Conservation (phyloP, 2,329 filamentous ascomycete genomes). For the Ilyonectria robusta region DNA sequence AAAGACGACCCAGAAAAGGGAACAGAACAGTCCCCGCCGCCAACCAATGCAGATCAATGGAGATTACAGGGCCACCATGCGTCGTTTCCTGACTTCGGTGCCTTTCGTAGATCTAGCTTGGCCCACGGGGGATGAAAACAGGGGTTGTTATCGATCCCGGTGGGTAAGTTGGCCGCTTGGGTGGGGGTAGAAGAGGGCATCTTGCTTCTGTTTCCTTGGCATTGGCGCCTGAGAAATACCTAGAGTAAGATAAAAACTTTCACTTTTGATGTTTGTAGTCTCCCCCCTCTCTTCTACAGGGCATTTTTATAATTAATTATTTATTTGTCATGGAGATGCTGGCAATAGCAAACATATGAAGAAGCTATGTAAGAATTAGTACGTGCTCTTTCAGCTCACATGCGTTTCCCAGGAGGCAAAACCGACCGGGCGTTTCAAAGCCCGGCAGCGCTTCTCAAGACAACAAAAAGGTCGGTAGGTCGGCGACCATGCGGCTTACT, state of each 20-base stretch:
- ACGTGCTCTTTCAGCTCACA: conserved; percentile 11
- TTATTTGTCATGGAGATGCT: not conserved
- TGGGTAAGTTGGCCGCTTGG: not conserved
- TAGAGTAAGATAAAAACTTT: not conserved
- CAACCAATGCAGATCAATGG: conserved; percentile 37
- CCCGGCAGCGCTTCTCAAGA: conserved; percentile 20
- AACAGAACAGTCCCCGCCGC: conserved; percentile 13
- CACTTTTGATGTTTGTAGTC: not conserved
- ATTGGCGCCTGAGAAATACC: not conserved
- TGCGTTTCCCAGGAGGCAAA: conserved; percentile 22
- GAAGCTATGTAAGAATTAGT: not conserved
- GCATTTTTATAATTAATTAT: not conserved
- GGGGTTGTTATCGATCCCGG: conserved; percentile 1
- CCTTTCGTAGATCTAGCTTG: conserved; percentile 21
- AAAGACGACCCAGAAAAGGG: conserved; percentile 23
- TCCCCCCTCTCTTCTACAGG: not conserved
- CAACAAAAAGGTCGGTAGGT: conserved; percentile 15
- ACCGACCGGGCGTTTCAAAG: conserved; percentile 43
- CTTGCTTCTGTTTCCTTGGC: not conserved
- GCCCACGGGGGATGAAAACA: conserved; percentile 3
- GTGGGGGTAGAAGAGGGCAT: not conserved
- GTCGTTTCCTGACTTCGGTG: conserved; percentile 17
- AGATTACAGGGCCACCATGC: conserved; percentile 42
- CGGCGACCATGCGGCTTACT: not conserved
- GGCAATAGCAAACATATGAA: not conserved